Conservation (phyloP, 148 eudicot genomes). For the Rhododendron kiyosumense region DNA sequence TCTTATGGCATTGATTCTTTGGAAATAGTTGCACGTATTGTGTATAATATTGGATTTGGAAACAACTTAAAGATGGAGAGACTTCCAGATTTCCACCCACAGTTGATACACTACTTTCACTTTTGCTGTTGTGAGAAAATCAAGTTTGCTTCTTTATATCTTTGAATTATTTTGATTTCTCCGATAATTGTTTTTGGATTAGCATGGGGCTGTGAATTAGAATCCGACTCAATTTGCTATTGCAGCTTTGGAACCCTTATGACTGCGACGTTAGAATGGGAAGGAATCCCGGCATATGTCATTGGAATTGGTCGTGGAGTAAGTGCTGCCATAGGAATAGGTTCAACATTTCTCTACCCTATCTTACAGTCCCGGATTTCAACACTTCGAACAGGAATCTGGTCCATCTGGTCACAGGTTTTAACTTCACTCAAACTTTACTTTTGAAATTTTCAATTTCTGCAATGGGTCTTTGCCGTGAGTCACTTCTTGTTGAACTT, state of each 20-base stretch:
- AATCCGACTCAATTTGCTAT: not conserved
- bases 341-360: slow-evolving; percentile 80
- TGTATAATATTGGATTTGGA: not conserved
- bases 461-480: too few species aligned
- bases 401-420: slow-evolving; percentile 99
- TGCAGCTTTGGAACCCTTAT: slow-evolving; percentile 86
- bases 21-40: not conserved
- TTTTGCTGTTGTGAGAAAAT: too few species aligned
- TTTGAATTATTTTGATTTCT: not conserved
- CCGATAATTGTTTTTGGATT: not conserved
- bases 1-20: not conserved
- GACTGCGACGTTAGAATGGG: slow-evolving; percentile 89
- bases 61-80: not conserved
- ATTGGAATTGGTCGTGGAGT: slow-evolving; percentile 80
- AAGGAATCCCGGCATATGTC: slow-evolving; percentile 78
- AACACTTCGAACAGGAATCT: slow-evolving; percentile 77
- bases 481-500: not conserved
- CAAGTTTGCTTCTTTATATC: not conserved
- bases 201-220: not conserved
- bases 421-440: not conserved
- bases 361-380: slow-evolving; percentile 59
- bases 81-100: not conserved
- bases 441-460: not conserved
- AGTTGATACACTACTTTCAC: not conserved
- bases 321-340: slow-evolving; percentile 77